These are phyloP conservation scores for Peronosclerospora sorghi DNA, from an alignment of 352 stramenopile species.

Conservation along the genomic window DNA sequence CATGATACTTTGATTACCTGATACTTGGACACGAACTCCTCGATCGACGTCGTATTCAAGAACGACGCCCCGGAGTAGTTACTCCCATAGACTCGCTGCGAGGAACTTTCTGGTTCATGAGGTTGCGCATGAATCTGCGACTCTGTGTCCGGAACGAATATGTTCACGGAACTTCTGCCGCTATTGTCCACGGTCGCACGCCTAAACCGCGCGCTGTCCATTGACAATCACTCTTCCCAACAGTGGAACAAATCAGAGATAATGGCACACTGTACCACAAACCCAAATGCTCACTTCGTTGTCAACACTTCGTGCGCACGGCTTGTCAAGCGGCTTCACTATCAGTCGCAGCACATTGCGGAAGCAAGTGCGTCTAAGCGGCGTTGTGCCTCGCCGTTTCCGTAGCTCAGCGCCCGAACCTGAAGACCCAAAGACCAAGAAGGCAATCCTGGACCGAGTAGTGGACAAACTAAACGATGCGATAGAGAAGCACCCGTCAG, in stretches of 20 bases:
- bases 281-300: background rate
- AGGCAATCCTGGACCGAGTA: slow-evolving; percentile 44
- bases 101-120: slow-evolving; percentile 1
- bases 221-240: slow-evolving; percentile 3
- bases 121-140: slow-evolving; percentile 8
- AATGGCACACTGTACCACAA: background rate
- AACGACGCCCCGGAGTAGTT: slow-evolving; percentile 6
- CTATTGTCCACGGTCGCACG: slow-evolving; percentile 1
- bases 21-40: slow-evolving; percentile 80
- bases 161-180: background rate
- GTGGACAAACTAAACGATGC: slow-evolving; percentile 69
- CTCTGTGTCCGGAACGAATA: slow-evolving; percentile 14
- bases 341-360: background rate
- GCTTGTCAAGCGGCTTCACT: background rate
- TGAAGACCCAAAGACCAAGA: slow-evolving; percentile 1
- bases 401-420: slow-evolving; percentile 4
- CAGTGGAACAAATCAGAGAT: background rate
- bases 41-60: slow-evolving; percentile 31
- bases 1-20: slow-evolving; percentile 77
- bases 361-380: background rate
- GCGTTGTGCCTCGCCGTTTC: background rate
- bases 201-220: slow-evolving; percentile 2
- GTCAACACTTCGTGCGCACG: slow-evolving; percentile 1
- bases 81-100: slow-evolving; percentile 2
- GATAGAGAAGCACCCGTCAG: slow-evolving; percentile 57